Percentiles rank a stretch among this genome's conserved stretches.
Evolutionary conservation across 768 basidiomycete species (phyloP).

Genomic region (Pluteus cervinus): DNA sequence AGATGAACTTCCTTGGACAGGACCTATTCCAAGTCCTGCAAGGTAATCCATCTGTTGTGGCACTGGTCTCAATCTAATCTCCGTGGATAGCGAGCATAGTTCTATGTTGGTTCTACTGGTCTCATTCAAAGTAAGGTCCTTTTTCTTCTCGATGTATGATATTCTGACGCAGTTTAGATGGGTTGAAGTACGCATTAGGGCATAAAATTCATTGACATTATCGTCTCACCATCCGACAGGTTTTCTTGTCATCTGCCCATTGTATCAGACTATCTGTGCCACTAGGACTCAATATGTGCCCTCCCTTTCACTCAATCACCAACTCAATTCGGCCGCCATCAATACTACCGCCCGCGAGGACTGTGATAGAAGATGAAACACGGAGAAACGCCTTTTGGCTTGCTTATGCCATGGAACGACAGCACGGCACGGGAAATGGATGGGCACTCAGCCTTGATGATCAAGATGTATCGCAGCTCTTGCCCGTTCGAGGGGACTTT

Average conservation of each 20-base stretch:
- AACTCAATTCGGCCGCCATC: slow-evolving; percentile 51
- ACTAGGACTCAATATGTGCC: slow-evolving; percentile 63
- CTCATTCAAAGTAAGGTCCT: slow-evolving; percentile 53
- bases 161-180: slow-evolving; percentile 39
- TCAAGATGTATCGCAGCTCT: slow-evolving; percentile 63
- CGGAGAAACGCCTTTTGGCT: slow-evolving; percentile 72
- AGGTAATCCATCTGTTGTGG: slow-evolving; percentile 34
- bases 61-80: too few relatives aligned
- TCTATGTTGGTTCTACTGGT: slow-evolving; percentile 71
- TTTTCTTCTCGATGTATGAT: background rate
- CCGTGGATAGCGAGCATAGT: slow-evolving; percentile 60
- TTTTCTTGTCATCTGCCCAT: slow-evolving; percentile 53
- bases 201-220: background rate
- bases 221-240: slow-evolving; percentile 26
- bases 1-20: slow-evolving; percentile 42
- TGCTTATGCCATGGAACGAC: slow-evolving; percentile 63
- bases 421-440: slow-evolving; percentile 61
- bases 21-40: slow-evolving; percentile 56
- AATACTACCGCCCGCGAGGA: slow-evolving; percentile 53
- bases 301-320: slow-evolving; percentile 62
- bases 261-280: slow-evolving; percentile 55
- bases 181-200: slow-evolving; percentile 50
- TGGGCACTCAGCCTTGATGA: slow-evolving; percentile 73
- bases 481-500: slow-evolving; percentile 56
- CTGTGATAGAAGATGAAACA: slow-evolving; percentile 62